These are phyloP conservation scores for Hawksworthiomyces lignivorus DNA, from an alignment of 2,329 filamentous ascomycete species.

Conservation along the genomic window DNA sequence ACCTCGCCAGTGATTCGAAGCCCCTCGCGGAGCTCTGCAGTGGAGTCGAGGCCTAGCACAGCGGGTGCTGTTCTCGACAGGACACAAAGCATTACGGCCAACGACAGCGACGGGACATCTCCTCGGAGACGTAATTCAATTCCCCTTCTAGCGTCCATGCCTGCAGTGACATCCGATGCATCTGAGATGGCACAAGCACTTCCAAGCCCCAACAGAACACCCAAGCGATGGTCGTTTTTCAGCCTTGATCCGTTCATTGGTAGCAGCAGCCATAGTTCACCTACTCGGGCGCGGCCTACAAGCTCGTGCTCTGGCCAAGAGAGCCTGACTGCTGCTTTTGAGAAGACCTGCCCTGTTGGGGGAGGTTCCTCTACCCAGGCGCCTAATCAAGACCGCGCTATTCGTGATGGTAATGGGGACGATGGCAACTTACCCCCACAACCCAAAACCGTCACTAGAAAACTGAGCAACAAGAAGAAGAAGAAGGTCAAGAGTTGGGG, in stretches of 20 bases:
- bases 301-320: too few species aligned
- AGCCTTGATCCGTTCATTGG: slow-evolving; percentile 48
- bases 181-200: slow-evolving; percentile 22
- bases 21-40: slow-evolving; percentile 30
- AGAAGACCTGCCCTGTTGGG: too few species aligned
- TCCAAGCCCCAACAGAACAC: slow-evolving; percentile 42
- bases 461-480: slow-evolving; percentile 43
- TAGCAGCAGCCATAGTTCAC: slow-evolving; percentile 28
- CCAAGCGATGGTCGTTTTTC: slow-evolving; percentile 57
- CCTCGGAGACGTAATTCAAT: slow-evolving; percentile 52
- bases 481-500: slow-evolving; percentile 71
- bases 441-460: slow-evolving; percentile 22
- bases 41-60: slow-evolving; percentile 56
- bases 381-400: too few species aligned
- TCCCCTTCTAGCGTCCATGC: slow-evolving; percentile 40
- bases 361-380: too few species aligned
- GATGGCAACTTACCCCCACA: slow-evolving; percentile 13
- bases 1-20: slow-evolving; percentile 29
- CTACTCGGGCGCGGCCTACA: slow-evolving; percentile 30
- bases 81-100: slow-evolving; percentile 28
- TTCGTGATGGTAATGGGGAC: too few species aligned
- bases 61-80: slow-evolving; percentile 62
- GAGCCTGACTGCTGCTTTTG: too few species aligned
- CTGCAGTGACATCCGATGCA: slow-evolving; percentile 26
- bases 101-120: slow-evolving; percentile 25